Percentiles rank a stretch among this genome's conserved stretches.
phyloP scores from a whole-genome alignment of 1,284 basidiomycete genomes.

The Puccinia brachypodii region DNA sequence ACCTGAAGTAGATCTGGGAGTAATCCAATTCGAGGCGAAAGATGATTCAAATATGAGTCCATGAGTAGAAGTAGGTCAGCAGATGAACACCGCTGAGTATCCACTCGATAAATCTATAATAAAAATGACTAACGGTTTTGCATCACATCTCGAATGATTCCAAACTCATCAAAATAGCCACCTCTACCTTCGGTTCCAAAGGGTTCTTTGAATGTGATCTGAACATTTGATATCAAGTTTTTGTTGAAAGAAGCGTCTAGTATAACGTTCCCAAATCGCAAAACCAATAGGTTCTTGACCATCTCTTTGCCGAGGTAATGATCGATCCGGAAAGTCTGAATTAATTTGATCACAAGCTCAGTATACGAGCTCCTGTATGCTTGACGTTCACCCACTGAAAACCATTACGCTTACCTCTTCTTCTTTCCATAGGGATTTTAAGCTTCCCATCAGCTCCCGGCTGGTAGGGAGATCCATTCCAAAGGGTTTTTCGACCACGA shows the following conservation, averaged over 20 bases:
- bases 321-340: constrained; percentile 85
- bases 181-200: constrained; percentile 96
- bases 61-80: neutral
- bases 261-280: constrained; percentile 89
- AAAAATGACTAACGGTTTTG: constrained; percentile 78
- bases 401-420: constrained; percentile 64
- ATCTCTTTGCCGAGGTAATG: constrained; percentile 99
- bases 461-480: constrained; percentile 89
- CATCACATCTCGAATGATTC: constrained; percentile 90
- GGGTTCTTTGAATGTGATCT: constrained; percentile 98
- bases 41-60: neutral
- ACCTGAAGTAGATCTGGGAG: constrained; percentile 82
- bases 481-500: constrained; percentile 96
- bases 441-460: constrained; percentile 70
- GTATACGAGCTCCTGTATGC: neutral
- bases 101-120: neutral
- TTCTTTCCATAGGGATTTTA: constrained; percentile 86
- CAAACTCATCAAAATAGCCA: constrained; percentile 98
- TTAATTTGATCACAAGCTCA: neutral
- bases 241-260: constrained; percentile 86
- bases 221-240: constrained; percentile 88
- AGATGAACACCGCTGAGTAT: neutral
- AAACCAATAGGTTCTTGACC: constrained; percentile 93
- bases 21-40: neutral
- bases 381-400: neutral